Percentiles rank a stretch among this genome's conserved stretches.
These are phyloP conservation scores for Phytophthora cajani DNA, from an alignment of 352 stramenopile genomes.

Conservation along the genomic window DNA sequence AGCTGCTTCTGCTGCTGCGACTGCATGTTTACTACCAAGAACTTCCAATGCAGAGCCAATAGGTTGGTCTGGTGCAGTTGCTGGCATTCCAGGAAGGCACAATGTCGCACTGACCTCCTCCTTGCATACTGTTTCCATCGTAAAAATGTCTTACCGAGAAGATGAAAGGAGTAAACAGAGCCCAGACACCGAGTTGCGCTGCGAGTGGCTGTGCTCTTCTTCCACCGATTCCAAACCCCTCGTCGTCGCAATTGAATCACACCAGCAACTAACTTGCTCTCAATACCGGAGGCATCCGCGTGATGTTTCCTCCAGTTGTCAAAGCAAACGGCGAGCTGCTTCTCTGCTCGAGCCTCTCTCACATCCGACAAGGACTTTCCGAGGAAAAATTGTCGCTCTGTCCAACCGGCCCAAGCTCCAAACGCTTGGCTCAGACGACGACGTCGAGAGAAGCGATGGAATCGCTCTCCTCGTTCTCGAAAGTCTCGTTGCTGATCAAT, in stretches of 20 bases:
- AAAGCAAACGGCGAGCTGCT: slow-evolving; percentile 12
- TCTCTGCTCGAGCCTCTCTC: slow-evolving; percentile 6
- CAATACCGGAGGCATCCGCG: background rate
- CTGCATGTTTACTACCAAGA: slow-evolving; percentile 16
- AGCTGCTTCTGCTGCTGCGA: slow-evolving; percentile 17
- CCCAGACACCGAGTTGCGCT: slow-evolving; percentile 14
- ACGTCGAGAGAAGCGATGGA: slow-evolving; percentile 17
- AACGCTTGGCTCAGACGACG: slow-evolving; percentile 23
- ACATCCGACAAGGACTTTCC: slow-evolving; percentile 5
- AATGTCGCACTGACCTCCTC: background rate
- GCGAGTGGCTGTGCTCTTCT: slow-evolving; percentile 7
- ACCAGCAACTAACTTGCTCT: slow-evolving; percentile 1
- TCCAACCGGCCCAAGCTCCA: slow-evolving; percentile 26
- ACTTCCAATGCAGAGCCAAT: slow-evolving; percentile 19
- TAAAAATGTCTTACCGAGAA: slow-evolving; percentile 6
- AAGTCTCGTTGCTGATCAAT: slow-evolving; percentile 5
- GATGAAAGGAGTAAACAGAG: slow-evolving; percentile 23
- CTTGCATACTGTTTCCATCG: slow-evolving; percentile 17
- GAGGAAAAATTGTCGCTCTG: slow-evolving; percentile 7
- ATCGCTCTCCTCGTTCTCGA: slow-evolving; percentile 19
- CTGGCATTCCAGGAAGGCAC: slow-evolving; percentile 10
- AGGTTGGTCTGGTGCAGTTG: background rate
- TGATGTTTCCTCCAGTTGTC: slow-evolving; percentile 18
- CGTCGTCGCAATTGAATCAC: slow-evolving; percentile 13
- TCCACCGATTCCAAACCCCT: slow-evolving; percentile 27